Conservation (phyloP, 345 rosid genomes). For the Hibiscus tridactylites region DNA sequence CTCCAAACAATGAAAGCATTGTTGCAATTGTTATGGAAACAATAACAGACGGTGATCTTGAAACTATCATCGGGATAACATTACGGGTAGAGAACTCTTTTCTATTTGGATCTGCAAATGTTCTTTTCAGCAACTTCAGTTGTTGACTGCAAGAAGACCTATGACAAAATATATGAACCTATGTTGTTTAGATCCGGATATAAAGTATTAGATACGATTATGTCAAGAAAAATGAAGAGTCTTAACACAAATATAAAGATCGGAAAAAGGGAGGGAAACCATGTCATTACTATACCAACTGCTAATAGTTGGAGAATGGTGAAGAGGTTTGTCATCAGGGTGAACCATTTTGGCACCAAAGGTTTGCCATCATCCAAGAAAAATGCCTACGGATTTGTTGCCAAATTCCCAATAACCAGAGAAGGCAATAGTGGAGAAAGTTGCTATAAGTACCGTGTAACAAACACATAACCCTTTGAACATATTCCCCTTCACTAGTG, state of each 20-base stretch:
- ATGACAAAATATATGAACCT: not conserved
- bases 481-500: constrained; percentile 89
- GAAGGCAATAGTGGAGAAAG: constrained; percentile 70
- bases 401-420: constrained; percentile 97
- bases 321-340: constrained; percentile 58
- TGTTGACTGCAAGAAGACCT: constrained; percentile 89
- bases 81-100: constrained; percentile 59
- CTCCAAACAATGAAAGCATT: constrained; percentile 88
- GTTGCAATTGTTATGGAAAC: constrained; percentile 53
- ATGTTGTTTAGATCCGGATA: not conserved
- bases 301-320: constrained; percentile 66
- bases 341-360: constrained; percentile 62
- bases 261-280: not conserved
- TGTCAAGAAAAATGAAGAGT: not conserved
- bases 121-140: constrained; percentile 57
- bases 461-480: constrained; percentile 72
- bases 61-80: constrained; percentile 43
- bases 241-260: not conserved
- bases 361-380: constrained; percentile 32
- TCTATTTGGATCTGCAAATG: constrained; percentile 41
- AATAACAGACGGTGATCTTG: constrained; percentile 51
- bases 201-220: no score
- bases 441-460: constrained; percentile 31
- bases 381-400: constrained; percentile 43
- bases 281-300: constrained; percentile 55